Evolutionary conservation across 768 basidiomycete species (phyloP), one percentile per base, ranked within the genome.

Genomic region (Auriculariales sp.): DNA sequence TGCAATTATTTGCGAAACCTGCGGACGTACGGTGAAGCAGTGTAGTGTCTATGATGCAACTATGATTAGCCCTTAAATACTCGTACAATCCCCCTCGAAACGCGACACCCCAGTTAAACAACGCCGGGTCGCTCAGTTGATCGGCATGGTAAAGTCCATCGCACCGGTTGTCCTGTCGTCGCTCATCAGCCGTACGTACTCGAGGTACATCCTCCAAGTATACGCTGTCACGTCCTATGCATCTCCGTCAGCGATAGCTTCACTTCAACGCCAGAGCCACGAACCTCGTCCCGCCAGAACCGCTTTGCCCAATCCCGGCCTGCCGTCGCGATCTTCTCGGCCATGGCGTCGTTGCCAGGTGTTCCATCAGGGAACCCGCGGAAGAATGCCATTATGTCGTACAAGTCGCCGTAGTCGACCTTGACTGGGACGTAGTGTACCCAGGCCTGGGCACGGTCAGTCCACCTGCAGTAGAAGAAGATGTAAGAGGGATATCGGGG

Each of bases 341-440:
- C 82, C 39, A 82, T 57, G 1, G 66, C 71, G 48, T 86, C 81
- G 54, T 85, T 81, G 0, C 68, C 76, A 17, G 49, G 47, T 6
- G 55, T 49, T 9, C 71, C 72, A 48, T 73, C 66, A 6, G 68
- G 69, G 54, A 74, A 71, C 0, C 83, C 81, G 0, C 77, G 74
- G 65, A 87, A 87, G 67, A 90, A 90, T 1, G 78, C 63, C 39
- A 84, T 68, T 3, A 78, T 67, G 55, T 88, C 86, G 59, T 83
- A 74, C 3, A 88, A 61, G 61, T 87, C 83, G 0, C 73, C 70
- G 11, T 81, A 71, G 54, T 82, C 79, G 0, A 81, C 52, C 52
- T 69, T 74, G 3, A 85, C 67, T 2, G 83, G 83, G 1, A 86
- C 70, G 58, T 85, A 87, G 60, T 85, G 83, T 7, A 83, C 67